phyloP scores from a whole-genome alignment of 176 grass and related monocot species.

The Musa schizocarpa region DNA sequence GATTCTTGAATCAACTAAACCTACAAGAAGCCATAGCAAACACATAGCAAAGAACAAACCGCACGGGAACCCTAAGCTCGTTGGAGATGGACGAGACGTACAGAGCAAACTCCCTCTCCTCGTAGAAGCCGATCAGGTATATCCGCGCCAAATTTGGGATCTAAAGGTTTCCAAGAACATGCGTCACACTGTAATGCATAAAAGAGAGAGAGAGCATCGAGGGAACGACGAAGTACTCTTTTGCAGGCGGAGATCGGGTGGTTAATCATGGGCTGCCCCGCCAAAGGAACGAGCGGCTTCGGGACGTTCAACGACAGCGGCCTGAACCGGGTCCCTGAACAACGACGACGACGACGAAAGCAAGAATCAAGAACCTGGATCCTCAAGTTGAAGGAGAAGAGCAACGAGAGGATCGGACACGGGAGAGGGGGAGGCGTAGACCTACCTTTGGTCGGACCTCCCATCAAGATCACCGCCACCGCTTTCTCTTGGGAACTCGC shows the following conservation, averaged over 20 bases:
- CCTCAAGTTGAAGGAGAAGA: neutral
- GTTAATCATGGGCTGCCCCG: constrained; percentile 94
- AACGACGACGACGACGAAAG: neutral
- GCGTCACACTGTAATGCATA: too few species aligned
- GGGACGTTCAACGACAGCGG: constrained; percentile 92
- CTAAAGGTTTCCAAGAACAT: constrained; percentile 17
- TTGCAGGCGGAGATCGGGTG: constrained; percentile 84
- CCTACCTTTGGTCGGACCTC: constrained; percentile 72
- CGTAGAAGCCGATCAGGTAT: constrained; percentile 95
- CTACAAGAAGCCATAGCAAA: neutral
- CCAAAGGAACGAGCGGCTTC: constrained; percentile 92
- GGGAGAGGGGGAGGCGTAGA: neutral
- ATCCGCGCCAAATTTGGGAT: constrained; percentile 87
- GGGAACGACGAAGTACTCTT: constrained; percentile 29
- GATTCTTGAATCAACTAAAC: too few species aligned
- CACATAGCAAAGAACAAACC: constrained; percentile 23
- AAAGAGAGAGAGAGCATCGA: neutral
- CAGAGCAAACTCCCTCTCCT: constrained; percentile 81
- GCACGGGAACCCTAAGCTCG: constrained; percentile 80
- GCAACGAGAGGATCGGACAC: too few species aligned
- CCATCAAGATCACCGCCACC: constrained; percentile 97
- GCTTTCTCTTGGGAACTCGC: constrained; percentile 59
- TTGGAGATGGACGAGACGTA: constrained; percentile 90
- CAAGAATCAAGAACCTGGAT: neutral
- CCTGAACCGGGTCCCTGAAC: constrained; percentile 72